These are phyloP conservation scores for Colletotrichum sp. DNA, from an alignment of 2,329 filamentous ascomycete genomes.

Conservation along the genomic window DNA sequence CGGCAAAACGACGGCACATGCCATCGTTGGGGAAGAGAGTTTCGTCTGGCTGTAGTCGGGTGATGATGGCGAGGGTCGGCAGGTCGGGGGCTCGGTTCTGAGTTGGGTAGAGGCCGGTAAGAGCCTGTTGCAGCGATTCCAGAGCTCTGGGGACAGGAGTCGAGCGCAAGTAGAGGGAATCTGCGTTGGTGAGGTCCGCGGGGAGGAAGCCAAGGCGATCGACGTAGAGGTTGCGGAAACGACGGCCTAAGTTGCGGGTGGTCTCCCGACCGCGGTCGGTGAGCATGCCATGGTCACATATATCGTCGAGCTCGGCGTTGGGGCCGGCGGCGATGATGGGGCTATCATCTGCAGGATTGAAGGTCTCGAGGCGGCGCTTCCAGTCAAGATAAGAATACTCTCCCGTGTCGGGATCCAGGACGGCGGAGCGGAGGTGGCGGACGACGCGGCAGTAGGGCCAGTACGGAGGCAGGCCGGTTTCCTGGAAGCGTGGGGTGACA, in stretches of 20 bases:
- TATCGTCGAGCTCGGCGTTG: slow-evolving; percentile 72
- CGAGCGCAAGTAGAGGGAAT: slow-evolving; percentile 74
- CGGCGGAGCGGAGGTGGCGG: slow-evolving; percentile 65
- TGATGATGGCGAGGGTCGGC: slow-evolving; percentile 68
- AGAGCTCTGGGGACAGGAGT: slow-evolving; percentile 78
- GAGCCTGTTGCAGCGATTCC: slow-evolving; percentile 78
- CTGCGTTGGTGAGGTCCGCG: slow-evolving; percentile 49
- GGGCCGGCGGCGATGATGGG: slow-evolving; percentile 73
- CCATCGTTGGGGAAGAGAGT: slow-evolving; percentile 79
- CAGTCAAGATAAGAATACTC: slow-evolving; percentile 58
- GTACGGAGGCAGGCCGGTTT: slow-evolving; percentile 68
- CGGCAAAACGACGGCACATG: slow-evolving; percentile 74
- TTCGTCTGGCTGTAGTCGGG: slow-evolving; percentile 70
- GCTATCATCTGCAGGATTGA: slow-evolving; percentile 69
- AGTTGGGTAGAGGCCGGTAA: slow-evolving; percentile 76
- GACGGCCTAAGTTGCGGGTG: slow-evolving; percentile 70
- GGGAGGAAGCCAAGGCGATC: slow-evolving; percentile 78
- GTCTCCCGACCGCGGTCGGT: slow-evolving; percentile 78
- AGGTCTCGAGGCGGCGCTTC: slow-evolving; percentile 82
- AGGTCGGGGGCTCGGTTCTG: slow-evolving; percentile 50
- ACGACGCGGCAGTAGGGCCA: slow-evolving; percentile 93
- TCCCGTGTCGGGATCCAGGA: slow-evolving; percentile 47
- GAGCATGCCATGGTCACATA: slow-evolving; percentile 81
- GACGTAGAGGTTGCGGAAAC: slow-evolving; percentile 75
- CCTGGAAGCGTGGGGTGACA: slow-evolving; percentile 86